A percentile compares a stretch with the other conserved stretches of the same genome.
phyloP scores from a whole-genome alignment of 805 yeast genomes.

The Metschnikowia picachoensis region DNA sequence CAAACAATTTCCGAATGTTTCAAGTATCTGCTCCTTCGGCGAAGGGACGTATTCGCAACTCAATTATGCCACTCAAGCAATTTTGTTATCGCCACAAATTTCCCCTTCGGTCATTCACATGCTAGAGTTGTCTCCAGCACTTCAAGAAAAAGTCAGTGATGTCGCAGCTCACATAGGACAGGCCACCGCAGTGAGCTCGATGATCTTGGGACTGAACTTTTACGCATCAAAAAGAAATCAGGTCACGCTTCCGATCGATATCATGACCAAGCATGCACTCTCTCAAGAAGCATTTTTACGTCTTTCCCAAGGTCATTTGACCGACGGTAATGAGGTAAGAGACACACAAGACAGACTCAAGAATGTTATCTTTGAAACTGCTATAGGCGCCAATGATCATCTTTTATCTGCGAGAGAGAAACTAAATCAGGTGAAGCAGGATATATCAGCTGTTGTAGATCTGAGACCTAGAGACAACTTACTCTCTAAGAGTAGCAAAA shows the following conservation, averaged over 20 bases:
- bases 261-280: constrained; percentile 48
- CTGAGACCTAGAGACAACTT: constrained; percentile 22
- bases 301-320: constrained; percentile 40
- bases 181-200: constrained; percentile 66
- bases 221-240: constrained; percentile 49
- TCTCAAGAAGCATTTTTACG: constrained; percentile 64
- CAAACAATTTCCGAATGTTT: constrained; percentile 44
- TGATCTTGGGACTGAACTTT: constrained; percentile 56
- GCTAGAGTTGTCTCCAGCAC: constrained; percentile 41
- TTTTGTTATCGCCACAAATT: constrained; percentile 51
- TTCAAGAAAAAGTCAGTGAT: constrained; percentile 50
- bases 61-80: constrained; percentile 61
- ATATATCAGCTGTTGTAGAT: constrained; percentile 30
- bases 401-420: constrained; percentile 63
- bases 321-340: constrained; percentile 20
- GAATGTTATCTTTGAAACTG: constrained; percentile 63
- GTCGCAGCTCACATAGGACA: constrained; percentile 81
- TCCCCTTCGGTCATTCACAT: constrained; percentile 53
- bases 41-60: constrained; percentile 77
- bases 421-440: constrained; percentile 35
- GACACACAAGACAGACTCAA: constrained; percentile 39
- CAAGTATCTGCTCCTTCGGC: constrained; percentile 68
- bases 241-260: constrained; percentile 60
- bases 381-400: constrained; percentile 78
- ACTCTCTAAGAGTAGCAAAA: constrained; percentile 23